phyloP scores from a whole-genome alignment of 2,329 filamentous ascomycete species.

The Decorospora gaudefroyi region DNA sequence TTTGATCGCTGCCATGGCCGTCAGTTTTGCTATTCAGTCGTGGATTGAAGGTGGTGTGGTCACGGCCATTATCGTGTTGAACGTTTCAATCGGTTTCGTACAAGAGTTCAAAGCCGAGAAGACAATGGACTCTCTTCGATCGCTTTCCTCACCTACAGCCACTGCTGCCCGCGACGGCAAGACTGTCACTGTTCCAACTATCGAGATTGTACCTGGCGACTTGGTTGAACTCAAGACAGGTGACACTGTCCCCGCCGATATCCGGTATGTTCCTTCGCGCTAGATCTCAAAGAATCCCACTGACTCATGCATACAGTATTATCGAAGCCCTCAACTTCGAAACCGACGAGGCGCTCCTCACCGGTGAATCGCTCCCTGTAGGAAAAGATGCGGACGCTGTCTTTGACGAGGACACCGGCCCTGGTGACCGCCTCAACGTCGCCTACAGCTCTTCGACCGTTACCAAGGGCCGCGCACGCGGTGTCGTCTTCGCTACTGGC shows the following conservation, averaged over 20 bases:
- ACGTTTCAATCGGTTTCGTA: slow-evolving; percentile 53
- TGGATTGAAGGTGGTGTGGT: slow-evolving; percentile 56
- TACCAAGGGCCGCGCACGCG: slow-evolving; percentile 69
- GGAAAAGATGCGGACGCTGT: slow-evolving; percentile 64
- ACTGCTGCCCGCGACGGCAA: slow-evolving; percentile 58
- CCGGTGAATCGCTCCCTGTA: slow-evolving; percentile 70
- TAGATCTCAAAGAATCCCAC: neutral
- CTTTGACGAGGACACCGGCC: slow-evolving; percentile 59
- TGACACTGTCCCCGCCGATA: slow-evolving; percentile 70
- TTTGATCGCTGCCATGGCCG: slow-evolving; percentile 54
- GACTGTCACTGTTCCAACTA: slow-evolving; percentile 57
- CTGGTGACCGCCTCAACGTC: slow-evolving; percentile 71
- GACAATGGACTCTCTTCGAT: slow-evolving; percentile 54
- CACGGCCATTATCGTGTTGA: slow-evolving; percentile 52
- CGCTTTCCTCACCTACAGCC: slow-evolving; percentile 53
- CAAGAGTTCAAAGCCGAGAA: slow-evolving; percentile 55
- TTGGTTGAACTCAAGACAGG: slow-evolving; percentile 65
- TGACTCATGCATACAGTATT: slow-evolving; percentile 36
- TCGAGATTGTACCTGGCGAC: slow-evolving; percentile 68
- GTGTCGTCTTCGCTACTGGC: slow-evolving; percentile 68
- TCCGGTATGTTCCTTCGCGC: slow-evolving; percentile 50
- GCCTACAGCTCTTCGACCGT: slow-evolving; percentile 71
- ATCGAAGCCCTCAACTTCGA: slow-evolving; percentile 73
- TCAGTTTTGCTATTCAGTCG: slow-evolving; percentile 52
- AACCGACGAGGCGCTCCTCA: slow-evolving; percentile 72